Percentiles rank a stretch among this genome's conserved stretches.
These are phyloP conservation scores for Lentithecium fluviatile DNA, from an alignment of 495 filamentous ascomycete species.

Conservation along the genomic window DNA sequence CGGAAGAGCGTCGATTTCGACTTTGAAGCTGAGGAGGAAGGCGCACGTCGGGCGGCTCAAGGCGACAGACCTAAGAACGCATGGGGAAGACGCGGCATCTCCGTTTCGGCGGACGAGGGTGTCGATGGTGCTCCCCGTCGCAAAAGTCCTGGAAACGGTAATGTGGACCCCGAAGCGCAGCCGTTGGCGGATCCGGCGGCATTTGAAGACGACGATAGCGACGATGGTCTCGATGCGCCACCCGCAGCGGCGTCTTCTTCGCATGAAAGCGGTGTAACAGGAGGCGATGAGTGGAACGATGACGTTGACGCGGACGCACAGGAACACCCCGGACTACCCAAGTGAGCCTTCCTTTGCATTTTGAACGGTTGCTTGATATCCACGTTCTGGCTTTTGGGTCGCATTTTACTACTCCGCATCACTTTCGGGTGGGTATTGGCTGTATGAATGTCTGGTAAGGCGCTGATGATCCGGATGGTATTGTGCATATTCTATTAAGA, in stretches of 20 bases:
- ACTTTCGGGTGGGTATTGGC: no score
- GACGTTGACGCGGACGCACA: conserved; percentile 30
- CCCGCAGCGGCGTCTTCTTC: background rate
- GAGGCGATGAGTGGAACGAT: conserved; percentile 37
- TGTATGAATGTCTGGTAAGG: no score
- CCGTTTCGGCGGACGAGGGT: conserved; percentile 76
- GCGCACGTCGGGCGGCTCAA: conserved; percentile 5
- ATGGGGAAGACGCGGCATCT: conserved; percentile 78
- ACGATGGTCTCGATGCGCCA: conserved; percentile 17
- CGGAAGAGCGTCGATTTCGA: conserved; percentile 35
- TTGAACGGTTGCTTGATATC: background rate
- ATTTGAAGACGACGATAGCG: conserved; percentile 37
- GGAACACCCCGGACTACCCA: conserved; percentile 22
- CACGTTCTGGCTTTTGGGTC: background rate
- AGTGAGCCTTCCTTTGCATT: background rate
- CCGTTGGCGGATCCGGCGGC: conserved; percentile 36
- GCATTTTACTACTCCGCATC: no score
- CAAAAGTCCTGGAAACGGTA: conserved; percentile 11
- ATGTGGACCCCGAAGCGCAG: conserved; percentile 24
- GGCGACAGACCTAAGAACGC: conserved; percentile 46
- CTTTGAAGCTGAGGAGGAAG: conserved; percentile 35
- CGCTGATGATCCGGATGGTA: no score
- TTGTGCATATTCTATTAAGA: no score
- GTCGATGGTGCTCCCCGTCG: conserved; percentile 38
- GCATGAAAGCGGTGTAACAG: conserved; percentile 26